These are phyloP conservation scores for Aspergillus sp. DNA, from an alignment of 2,329 filamentous ascomycete genomes.

Conservation along the genomic window DNA sequence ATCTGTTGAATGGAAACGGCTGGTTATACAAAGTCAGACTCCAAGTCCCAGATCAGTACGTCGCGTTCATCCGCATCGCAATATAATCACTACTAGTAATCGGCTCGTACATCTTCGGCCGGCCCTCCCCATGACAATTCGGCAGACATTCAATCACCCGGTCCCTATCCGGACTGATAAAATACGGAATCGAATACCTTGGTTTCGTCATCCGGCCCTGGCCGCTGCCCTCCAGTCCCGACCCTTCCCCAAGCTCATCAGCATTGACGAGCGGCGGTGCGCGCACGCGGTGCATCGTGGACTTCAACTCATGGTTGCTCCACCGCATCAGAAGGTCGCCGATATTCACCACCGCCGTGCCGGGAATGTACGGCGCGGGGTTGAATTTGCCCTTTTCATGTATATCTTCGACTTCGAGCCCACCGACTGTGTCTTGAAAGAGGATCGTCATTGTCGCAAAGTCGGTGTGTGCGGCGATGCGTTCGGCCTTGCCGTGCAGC, in stretches of 20 bases:
- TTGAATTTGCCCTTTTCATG: constrained; percentile 1
- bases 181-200: constrained; percentile 5
- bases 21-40: too few species aligned
- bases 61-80: constrained; percentile 6
- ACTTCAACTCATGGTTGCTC: constrained; percentile 5
- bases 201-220: background rate
- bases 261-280: background rate
- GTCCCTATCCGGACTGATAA: background rate
- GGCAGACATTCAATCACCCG: constrained; percentile 3
- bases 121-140: background rate
- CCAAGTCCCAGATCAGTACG: background rate
- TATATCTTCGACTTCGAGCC: constrained; percentile 10
- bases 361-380: background rate
- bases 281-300: constrained; percentile 1
- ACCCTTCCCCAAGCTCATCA: background rate
- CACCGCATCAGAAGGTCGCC: constrained; percentile 5
- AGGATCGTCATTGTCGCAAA: constrained; percentile 18
- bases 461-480: constrained; percentile 17
- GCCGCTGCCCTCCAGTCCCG: too few species aligned
- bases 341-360: constrained; percentile 5
- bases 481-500: background rate
- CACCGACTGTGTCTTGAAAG: constrained; percentile 18
- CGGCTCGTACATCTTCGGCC: constrained; percentile 3
- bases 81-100: constrained; percentile 5
- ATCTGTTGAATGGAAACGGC: too few species aligned